Evolutionary conservation across 1,139 yeast genomes (phyloP), one percentile per base, ranked within the genome.

Genomic region (Geotrichum carabidarum): DNA sequence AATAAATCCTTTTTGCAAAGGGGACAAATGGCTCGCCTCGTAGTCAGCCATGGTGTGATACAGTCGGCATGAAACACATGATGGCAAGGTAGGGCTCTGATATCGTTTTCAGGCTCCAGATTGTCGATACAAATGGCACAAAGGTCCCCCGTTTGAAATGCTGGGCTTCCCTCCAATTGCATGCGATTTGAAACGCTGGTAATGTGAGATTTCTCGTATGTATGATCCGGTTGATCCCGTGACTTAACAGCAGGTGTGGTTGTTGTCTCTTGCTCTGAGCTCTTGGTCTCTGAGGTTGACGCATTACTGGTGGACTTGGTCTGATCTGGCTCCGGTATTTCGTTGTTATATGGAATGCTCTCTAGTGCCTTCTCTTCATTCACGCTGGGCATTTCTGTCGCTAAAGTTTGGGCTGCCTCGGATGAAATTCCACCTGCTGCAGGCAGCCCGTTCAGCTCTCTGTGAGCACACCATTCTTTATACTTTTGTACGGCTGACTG

Each of bases 51-150:
- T 1, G 93, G 91, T 59, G 84, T 90, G 53, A 87, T 75, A 69
- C 95, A 87, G 30, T 77, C 83, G 8, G 84, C 78, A 66, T 87
- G 95, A 75, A 84, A 87, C 1, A 86, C 93, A 69, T 87, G 95
- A 8, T 90, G 89, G 71, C 95, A 87, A 14, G 84, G 72, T 48
- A 87, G 74, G 0, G 89, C 93, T 57, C 95, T 78, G 0, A 87
- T 87, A 1, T 72, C 69, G 57, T 85, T 89, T 11, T 79, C 83
- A 50, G 79, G 78, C 59, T 82, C 86, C 54, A 85, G 76, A 5
- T 72, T 66, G 53, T 86, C 95, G 49, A 87, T 74, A 68, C 95
- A 87, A 58, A 87, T 84, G 11, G 93, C 90, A 74, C 95, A 87
- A 7, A 45, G 48, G 18, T 45, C 48, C 5, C 48, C 48, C 8